phyloP scores from a whole-genome alignment of 2,329 filamentous ascomycete species.

The Xylariaceae sp. region DNA sequence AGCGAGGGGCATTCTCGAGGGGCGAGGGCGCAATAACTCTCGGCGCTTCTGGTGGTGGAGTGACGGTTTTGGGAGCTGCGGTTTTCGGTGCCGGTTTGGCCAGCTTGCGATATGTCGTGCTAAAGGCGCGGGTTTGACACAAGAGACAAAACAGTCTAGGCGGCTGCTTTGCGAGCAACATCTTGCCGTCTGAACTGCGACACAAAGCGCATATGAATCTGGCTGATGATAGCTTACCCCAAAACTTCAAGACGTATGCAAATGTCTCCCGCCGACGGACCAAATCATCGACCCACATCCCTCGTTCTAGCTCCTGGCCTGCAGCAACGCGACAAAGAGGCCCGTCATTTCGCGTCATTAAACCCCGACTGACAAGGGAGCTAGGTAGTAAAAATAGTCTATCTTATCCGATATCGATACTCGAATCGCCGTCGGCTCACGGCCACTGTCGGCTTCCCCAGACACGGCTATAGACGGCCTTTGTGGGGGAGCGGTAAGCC shows the following conservation, averaged over 20 bases:
- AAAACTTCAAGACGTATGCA: no score
- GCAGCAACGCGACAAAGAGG: no score
- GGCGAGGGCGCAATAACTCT: constrained; percentile 36
- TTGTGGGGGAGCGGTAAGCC: constrained; percentile 21
- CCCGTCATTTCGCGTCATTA: no score
- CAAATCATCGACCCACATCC: no score
- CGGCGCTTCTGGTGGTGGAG: background rate
- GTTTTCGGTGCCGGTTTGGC: constrained; percentile 22
- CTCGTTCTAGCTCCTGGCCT: no score
- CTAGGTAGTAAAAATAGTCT: no score
- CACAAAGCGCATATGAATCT: no score
- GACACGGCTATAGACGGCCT: constrained; percentile 26
- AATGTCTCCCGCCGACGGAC: no score
- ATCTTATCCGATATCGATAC: no score
- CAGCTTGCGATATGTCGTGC: constrained; percentile 38
- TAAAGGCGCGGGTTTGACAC: constrained; percentile 51
- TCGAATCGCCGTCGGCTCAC: background rate
- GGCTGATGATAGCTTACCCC: no score
- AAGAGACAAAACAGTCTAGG: constrained; percentile 40
- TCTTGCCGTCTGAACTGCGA: background rate
- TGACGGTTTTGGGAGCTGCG: constrained; percentile 10
- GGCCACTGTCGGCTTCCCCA: constrained; percentile 26
- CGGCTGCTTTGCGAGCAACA: constrained; percentile 28
- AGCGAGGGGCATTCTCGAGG: constrained; percentile 55
- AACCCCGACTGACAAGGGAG: no score